Evolutionary conservation across 2,329 filamentous ascomycete genomes (phyloP).

Genomic region (Colletotrichum destructivum): DNA sequence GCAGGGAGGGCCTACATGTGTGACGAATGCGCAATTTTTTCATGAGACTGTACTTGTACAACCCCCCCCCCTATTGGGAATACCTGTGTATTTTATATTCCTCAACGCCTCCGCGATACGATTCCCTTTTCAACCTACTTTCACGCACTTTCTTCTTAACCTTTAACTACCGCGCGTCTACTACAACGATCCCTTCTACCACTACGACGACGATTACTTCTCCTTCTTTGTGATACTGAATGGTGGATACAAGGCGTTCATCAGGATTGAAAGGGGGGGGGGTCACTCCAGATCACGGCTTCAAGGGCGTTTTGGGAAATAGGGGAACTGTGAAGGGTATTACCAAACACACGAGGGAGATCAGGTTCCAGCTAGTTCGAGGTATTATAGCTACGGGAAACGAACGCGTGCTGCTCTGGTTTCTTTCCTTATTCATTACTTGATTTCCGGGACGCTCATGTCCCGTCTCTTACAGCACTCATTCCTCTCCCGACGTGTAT

Average conservation of each 20-base stretch:
- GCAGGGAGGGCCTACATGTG: constrained; percentile 6
- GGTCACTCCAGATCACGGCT: constrained; percentile 16
- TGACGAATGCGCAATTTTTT: constrained; percentile 19
- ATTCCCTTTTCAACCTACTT: constrained; percentile 3
- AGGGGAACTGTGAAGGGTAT: background rate
- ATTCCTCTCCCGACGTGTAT: background rate
- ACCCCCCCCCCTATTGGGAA: background rate
- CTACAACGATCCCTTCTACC: constrained; percentile 19
- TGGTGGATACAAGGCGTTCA: constrained; percentile 30
- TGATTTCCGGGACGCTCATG: background rate
- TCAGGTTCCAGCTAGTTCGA: constrained; percentile 1
- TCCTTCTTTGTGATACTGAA: constrained; percentile 15
- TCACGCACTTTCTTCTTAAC: constrained; percentile 10
- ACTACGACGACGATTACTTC: background rate
- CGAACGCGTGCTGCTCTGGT: constrained; percentile 1
- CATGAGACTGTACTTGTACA: constrained; percentile 40
- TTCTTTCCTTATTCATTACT: background rate
- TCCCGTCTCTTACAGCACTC: background rate
- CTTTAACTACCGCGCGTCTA: constrained; percentile 31
- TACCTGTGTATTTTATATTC: background rate
- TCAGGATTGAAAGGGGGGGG: constrained; percentile 5
- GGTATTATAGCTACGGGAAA: constrained; percentile 11
- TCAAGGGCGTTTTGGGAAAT: constrained; percentile 17
- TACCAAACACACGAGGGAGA: background rate
- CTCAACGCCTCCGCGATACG: constrained; percentile 6